These are phyloP conservation scores for Yamadazyma mexicana DNA, from an alignment of 1,139 yeast genomes.

Conservation along the genomic window DNA sequence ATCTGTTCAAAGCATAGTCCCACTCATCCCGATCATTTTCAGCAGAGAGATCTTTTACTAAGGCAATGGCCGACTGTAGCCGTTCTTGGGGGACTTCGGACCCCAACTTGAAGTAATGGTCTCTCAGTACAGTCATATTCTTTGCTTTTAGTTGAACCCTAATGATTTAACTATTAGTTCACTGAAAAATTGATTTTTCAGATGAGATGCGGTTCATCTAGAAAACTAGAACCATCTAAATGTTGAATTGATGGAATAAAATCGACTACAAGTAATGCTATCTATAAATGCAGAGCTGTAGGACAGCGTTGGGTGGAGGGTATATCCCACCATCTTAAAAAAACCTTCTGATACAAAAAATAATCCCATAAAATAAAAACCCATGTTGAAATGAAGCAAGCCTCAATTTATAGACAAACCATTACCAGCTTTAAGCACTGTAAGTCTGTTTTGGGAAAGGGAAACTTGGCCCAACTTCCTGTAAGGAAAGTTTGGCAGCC, in stretches of 20 bases:
- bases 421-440: constrained; percentile 21
- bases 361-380: neutral
- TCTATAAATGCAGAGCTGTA: constrained; percentile 3
- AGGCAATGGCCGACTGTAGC: constrained; percentile 65
- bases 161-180: no score
- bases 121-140: constrained; percentile 52
- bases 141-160: no score
- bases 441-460: constrained; percentile 77
- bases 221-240: neutral
- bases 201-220: constrained; percentile 2
- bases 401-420: neutral
- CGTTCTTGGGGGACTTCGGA: constrained; percentile 77
- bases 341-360: neutral
- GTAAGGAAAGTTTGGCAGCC: constrained; percentile 91
- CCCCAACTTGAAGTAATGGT: constrained; percentile 75
- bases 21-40: constrained; percentile 59
- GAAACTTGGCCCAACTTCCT: constrained; percentile 91
- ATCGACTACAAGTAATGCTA: neutral
- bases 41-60: constrained; percentile 58
- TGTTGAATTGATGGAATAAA: constrained; percentile 3
- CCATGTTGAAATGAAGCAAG: constrained; percentile 17
- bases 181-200: neutral
- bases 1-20: constrained; percentile 76
- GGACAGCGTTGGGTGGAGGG: no score
- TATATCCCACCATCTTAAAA: no score